Evolutionary conservation across 2,329 filamentous ascomycete genomes (phyloP), one percentile per base, ranked within the genome.

Genomic region (Colletotrichum salicis): DNA sequence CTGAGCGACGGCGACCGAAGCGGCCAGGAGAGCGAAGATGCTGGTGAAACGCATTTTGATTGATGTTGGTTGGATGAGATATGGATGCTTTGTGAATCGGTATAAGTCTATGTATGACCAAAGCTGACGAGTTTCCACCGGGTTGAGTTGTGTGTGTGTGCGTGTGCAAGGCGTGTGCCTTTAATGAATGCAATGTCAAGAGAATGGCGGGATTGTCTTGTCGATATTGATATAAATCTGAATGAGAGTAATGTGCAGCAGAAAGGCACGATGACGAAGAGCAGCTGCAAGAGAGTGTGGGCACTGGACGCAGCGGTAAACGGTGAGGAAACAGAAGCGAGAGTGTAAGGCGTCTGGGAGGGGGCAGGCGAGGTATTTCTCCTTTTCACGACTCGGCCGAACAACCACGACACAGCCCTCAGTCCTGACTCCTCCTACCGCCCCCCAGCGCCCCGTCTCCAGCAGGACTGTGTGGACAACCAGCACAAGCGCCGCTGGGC

Each of bases 21-120:
- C 80, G 76, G 84, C 83, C 75, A 86, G 73, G 74, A 85, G 74
- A 73, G 81, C 76, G 76, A 85, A 73, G 78, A 86, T 75, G 77
- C 78, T 79, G 74, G 84, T 80, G 82, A 84, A 82, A 77, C 82
- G 84, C 85, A 87, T 87, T 74, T 79, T 85, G 83, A 75, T 58
- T 67, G 70, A 71, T 74, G 73, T 56, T 41, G 37, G 37, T 41
- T 41, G 48, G 13, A 54, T 33, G 51, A 35, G 52, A 29, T 62
- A 59, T 54, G 37, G 64, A 67, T 73, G 70, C 68, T 58, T 33
- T 19, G 54, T 56, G 24, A 13, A 5, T 48, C 13, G 29, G 52
- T 67, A 19, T 57, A 27, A 64, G 58, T 71, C 51, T 58, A 64
- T 19, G 71, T 55, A 45, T 72, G 67, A 41, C 45, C 33, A 56